Evolutionary conservation across 305 asterid species (phyloP).

Genomic region (Solanum hybrid): DNA sequence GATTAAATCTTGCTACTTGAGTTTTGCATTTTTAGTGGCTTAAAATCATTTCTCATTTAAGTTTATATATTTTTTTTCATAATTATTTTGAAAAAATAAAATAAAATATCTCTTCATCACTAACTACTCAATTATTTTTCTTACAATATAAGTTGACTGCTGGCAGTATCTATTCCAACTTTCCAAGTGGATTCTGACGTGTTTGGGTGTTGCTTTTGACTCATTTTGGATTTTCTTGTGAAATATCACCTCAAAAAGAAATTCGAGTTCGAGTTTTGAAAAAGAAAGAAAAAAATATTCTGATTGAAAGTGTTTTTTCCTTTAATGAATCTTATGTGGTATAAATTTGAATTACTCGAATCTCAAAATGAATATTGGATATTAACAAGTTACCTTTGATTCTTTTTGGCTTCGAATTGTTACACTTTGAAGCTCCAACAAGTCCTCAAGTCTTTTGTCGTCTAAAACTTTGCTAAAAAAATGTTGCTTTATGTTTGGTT

Average conservation of each 20-base stretch:
- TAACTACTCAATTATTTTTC: background rate
- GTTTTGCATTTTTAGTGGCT: background rate
- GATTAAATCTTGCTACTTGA: background rate
- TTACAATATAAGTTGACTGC: background rate
- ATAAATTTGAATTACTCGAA: background rate
- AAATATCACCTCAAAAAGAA: background rate
- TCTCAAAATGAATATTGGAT: background rate
- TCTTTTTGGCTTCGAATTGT: background rate
- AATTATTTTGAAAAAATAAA: background rate
- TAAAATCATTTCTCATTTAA: background rate
- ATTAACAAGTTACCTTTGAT: background rate
- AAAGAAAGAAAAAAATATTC: background rate
- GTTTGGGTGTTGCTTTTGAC: background rate
- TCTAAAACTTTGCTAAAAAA: background rate
- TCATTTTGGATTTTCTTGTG: background rate
- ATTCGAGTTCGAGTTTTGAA: background rate
- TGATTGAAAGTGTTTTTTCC: background rate
- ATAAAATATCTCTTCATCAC: background rate
- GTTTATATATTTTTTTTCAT: background rate
- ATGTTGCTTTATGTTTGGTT: background rate
- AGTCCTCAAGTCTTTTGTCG: background rate
- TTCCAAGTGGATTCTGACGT: background rate
- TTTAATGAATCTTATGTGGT: background rate
- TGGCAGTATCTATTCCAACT: background rate
- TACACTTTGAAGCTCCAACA: background rate